A percentile compares a stretch with the other conserved stretches of the same genome.
These are phyloP conservation scores for Talaromyces pinophilus DNA, from an alignment of 2,329 filamentous ascomycete species.

Conservation along the genomic window DNA sequence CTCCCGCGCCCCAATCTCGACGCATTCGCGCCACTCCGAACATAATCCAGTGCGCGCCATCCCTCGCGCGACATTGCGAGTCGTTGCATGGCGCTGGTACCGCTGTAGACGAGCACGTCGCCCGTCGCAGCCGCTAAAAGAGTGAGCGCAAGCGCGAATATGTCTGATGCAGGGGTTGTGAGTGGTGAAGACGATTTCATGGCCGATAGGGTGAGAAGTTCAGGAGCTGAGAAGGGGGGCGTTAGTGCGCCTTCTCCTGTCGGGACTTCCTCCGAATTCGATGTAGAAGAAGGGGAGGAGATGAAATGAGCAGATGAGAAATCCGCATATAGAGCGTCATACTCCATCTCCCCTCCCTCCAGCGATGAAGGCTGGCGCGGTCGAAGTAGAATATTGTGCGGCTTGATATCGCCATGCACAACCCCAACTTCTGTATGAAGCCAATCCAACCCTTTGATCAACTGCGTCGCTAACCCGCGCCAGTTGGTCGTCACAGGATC, in stretches of 20 bases:
- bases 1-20: conserved; percentile 40
- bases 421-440: conserved; percentile 44
- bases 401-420: conserved; percentile 45
- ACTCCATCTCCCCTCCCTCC: conserved; percentile 33
- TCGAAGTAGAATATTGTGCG: conserved; percentile 37
- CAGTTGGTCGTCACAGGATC: conserved; percentile 49
- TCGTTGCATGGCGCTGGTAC: conserved; percentile 42
- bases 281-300: neutral
- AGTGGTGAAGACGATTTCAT: conserved; percentile 37
- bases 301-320: conserved; percentile 46
- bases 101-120: conserved; percentile 47
- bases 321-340: conserved; percentile 47
- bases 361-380: conserved; percentile 24
- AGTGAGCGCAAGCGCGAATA: conserved; percentile 50
- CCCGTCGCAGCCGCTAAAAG: conserved; percentile 49
- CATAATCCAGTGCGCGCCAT: conserved; percentile 45
- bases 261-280: conserved; percentile 23
- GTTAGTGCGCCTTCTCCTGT: conserved; percentile 39
- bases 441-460: conserved; percentile 47
- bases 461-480: conserved; percentile 42
- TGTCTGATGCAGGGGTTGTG: conserved; percentile 45
- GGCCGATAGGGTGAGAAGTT: conserved; percentile 43
- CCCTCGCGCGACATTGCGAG: conserved; percentile 49
- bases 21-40: conserved; percentile 40
- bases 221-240: conserved; percentile 49